Evolutionary conservation across 345 rosid species (phyloP), one percentile per base, ranked within the genome.

Genomic region (Barbarea vulgaris): DNA sequence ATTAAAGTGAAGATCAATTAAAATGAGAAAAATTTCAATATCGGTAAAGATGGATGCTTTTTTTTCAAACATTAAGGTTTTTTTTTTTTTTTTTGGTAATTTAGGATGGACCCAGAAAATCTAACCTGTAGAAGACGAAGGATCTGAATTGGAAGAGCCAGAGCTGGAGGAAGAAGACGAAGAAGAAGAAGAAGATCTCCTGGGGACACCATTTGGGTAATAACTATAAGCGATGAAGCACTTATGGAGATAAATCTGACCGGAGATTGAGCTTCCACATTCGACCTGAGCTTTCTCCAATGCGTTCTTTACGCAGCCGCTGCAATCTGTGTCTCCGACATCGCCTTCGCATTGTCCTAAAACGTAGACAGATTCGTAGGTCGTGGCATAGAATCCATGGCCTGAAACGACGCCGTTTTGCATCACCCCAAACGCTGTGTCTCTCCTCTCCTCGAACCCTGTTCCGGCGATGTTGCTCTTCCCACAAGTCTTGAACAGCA

Each of bases 301-400:
- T 19, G 99, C 99, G 73, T 30, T 85, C 68, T 85, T 90, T 9
- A 92, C 81, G 69, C 99, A 95, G 0, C 81, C 85, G 2, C 90
- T 94, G 58, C 99, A 95, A 78, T 95, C 99, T 3, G 97, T 80
- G 72, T 92, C 98, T 75, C 98, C 99, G 18, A 95, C 83, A 81
- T 92, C 98, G 9, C 99, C 99, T 74, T 94, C 92, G 69, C 99
- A 94, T 79, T 94, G 99, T 33, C 91, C 99, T 81, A 94, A 80
- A 5, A 92, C 75, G 74, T 84, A 87, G 53, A 94, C 82, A n/a
- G 88, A 82, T 70, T 91, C 87, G 73, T 89, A 90, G 24, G 84
- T 92, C 0, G 89, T 80, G 0, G 95, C 81, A 17, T 79, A 94
- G 78, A 83, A 94, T 0, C 97, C 97, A 56, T 89, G 96, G 3